Conservation (phyloP, 108 stramenopile genomes). For the Cylindrotheca fusiformis region DNA sequence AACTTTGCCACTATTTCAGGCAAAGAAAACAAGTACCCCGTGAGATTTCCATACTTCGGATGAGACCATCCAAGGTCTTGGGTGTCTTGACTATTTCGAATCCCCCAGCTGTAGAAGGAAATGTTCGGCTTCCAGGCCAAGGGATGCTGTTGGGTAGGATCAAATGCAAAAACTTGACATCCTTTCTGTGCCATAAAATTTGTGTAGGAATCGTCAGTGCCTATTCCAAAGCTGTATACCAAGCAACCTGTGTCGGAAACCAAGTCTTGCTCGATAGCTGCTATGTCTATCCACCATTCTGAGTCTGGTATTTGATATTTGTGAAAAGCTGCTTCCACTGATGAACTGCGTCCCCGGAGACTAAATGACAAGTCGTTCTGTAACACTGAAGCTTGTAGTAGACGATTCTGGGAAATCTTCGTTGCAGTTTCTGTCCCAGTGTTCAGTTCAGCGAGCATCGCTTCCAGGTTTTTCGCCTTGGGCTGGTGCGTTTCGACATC, state of each 20-base stretch:
- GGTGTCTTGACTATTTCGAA: neutral
- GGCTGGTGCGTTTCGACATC: no score
- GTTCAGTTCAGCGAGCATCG: neutral
- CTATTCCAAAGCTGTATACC: neutral
- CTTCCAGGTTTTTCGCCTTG: no score
- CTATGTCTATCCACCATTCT: neutral
- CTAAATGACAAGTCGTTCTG: no score
- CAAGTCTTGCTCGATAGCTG: neutral
- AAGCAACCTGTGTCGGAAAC: neutral
- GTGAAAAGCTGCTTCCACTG: no score
- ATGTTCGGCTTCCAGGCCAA: neutral
- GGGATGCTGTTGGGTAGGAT: neutral
- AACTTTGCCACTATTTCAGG: constrained; percentile 19
- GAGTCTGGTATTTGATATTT: neutral
- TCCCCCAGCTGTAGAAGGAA: neutral
- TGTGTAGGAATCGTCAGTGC: neutral
- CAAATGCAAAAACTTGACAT: constrained; percentile 1
- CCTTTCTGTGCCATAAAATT: neutral
- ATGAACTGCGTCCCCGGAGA: no score
- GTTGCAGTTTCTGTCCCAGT: neutral
- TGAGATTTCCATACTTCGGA: neutral
- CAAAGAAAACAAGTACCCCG: neutral
- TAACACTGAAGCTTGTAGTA: neutral
- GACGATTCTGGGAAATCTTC: neutral
- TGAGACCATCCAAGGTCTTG: neutral